Conservation (phyloP, 768 basidiomycete genomes). For the Suillus occidentalis region DNA sequence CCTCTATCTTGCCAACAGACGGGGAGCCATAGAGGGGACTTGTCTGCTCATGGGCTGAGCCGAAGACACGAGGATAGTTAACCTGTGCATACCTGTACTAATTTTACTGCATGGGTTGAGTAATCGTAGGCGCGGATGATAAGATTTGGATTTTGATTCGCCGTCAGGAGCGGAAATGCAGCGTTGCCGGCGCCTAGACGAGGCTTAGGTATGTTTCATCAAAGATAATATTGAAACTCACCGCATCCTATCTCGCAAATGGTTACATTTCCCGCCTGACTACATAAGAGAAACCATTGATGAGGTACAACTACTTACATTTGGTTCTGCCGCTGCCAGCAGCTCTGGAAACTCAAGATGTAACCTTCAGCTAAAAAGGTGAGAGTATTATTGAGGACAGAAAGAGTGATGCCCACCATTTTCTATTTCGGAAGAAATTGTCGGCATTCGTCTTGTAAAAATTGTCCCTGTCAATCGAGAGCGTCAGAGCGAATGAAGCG, state of each 20-base stretch:
- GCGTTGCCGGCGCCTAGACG: slow-evolving; percentile 88
- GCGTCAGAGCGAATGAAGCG: slow-evolving; percentile 25
- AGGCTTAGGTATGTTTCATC: slow-evolving; percentile 6
- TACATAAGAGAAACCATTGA: slow-evolving; percentile 3
- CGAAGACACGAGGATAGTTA: neutral
- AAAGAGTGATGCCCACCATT: slow-evolving; percentile 54
- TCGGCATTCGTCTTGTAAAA: slow-evolving; percentile 85
- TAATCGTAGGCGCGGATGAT: slow-evolving; percentile 86
- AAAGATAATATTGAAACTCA: slow-evolving; percentile 31
- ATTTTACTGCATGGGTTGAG: slow-evolving; percentile 81
- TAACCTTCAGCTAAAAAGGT: slow-evolving; percentile 50
- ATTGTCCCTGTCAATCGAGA: slow-evolving; percentile 66
- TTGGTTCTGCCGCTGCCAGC: slow-evolving; percentile 60
- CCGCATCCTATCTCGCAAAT: slow-evolving; percentile 94
- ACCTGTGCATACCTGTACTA: slow-evolving; percentile 70
- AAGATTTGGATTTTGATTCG: slow-evolving; percentile 80
- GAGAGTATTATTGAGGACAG: neutral
- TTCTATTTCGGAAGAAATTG: slow-evolving; percentile 94
- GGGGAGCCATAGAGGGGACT: slow-evolving; percentile 70
- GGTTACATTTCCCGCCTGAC: slow-evolving; percentile 71
- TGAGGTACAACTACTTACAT: slow-evolving; percentile 42
- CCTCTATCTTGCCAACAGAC: slow-evolving; percentile 67
- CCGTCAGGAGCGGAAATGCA: slow-evolving; percentile 82
- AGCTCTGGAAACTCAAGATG: slow-evolving; percentile 95
- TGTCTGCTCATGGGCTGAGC: slow-evolving; percentile 41